These are phyloP conservation scores for Colletotrichum cereale DNA, from an alignment of 2,329 filamentous ascomycete genomes.

Conservation along the genomic window DNA sequence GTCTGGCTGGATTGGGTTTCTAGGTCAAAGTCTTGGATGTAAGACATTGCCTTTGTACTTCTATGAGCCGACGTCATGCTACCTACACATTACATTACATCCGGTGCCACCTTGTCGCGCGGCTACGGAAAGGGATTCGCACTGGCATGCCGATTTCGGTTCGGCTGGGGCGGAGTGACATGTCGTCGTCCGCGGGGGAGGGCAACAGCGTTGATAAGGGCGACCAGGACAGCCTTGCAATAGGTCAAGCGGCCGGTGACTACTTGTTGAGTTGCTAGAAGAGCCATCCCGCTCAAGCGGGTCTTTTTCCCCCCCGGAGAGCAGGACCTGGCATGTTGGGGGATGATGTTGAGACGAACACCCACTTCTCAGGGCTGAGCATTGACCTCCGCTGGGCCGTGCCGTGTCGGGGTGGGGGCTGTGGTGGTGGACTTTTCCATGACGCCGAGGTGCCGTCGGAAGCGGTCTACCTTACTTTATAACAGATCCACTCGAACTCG, in stretches of 20 bases:
- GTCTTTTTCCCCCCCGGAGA: neutral
- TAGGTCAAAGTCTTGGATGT: neutral
- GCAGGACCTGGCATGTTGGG: constrained; percentile 37
- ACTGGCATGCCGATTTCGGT: neutral
- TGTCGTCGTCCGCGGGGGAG: neutral
- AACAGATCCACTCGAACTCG: neutral
- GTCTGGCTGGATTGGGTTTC: neutral
- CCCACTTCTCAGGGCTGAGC: neutral
- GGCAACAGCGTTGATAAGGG: neutral
- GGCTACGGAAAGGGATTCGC: neutral
- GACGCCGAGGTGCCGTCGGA: neutral
- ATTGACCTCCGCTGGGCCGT: neutral
- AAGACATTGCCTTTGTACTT: neutral
- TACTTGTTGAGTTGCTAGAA: constrained; percentile 7
- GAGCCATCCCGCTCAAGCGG: neutral
- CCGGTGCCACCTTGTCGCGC: neutral
- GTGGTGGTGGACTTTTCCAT: neutral
- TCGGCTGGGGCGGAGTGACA: neutral
- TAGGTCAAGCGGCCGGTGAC: neutral
- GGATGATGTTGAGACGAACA: constrained; percentile 4
- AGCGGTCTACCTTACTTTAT: neutral
- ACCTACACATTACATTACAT: neutral
- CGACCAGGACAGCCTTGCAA: neutral
- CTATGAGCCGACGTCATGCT: neutral
- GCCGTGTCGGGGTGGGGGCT: neutral